These are phyloP conservation scores for Aspergillus melleus DNA, from an alignment of 2,329 filamentous ascomycete genomes.

Conservation along the genomic window DNA sequence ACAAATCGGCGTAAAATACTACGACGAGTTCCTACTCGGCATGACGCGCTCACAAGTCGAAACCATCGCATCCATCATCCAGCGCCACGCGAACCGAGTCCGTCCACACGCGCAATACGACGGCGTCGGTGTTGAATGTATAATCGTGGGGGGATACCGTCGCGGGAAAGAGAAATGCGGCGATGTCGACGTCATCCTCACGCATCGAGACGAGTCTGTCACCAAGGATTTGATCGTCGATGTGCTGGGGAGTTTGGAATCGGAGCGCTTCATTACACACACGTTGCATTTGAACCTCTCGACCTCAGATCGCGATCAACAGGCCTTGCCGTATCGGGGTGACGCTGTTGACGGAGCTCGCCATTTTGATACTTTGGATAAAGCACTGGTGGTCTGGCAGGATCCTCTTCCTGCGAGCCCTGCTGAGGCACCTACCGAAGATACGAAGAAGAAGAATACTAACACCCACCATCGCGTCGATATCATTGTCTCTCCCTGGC, in stretches of 20 bases:
- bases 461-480: conserved; percentile 76
- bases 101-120: conserved; percentile 46
- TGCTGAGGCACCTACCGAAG: conserved; percentile 21
- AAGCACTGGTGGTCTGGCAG: conserved; percentile 91
- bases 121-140: conserved; percentile 53
- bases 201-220: conserved; percentile 68
- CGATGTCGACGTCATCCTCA: conserved; percentile 84
- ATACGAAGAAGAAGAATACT: conserved; percentile 1
- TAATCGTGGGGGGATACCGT: conserved; percentile 78
- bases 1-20: conserved; percentile 92
- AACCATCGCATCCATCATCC: conserved; percentile 63
- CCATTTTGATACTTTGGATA: conserved; percentile 83
- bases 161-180: conserved; percentile 72
- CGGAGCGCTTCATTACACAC: conserved; percentile 73
- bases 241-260: conserved; percentile 71
- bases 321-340: conserved; percentile 56
- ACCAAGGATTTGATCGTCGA: conserved; percentile 71
- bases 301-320: conserved; percentile 72
- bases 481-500: conserved; percentile 88
- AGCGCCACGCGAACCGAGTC: conserved; percentile 65
- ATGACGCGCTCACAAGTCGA: conserved; percentile 76
- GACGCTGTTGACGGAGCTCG: conserved; percentile 36
- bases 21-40: conserved; percentile 74
- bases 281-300: conserved; percentile 70
- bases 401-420: conserved; percentile 55